Evolutionary conservation across 1,139 yeast species (phyloP), one percentile per base, ranked within the genome.

Genomic region (Saccharomyces hybrid): DNA sequence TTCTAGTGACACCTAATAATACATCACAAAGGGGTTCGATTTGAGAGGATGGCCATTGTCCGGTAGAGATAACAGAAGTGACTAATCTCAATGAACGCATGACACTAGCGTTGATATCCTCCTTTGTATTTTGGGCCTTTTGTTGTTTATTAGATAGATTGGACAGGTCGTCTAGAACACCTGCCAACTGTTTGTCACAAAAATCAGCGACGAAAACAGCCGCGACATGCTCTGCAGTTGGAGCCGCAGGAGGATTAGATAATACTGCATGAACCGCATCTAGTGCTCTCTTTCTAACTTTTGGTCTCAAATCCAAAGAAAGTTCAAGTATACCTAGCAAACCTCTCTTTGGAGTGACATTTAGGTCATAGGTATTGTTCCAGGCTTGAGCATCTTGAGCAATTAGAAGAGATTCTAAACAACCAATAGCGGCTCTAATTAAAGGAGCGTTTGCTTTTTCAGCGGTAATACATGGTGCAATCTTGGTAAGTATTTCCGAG

Each of bases 251-350:
- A 14, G 95, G 91, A 60, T 78, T 78, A 4, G 73, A 60, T 59
- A 93, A 74, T 32, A 93, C 75, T 4, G 75, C 78, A 50, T 78
- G 73, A 21, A 93, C 78, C 1, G 97, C 88, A 56, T 93, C 99
- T 63, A 86, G 88, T 1, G 98, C 96, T 75, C 97, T 83, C 80
- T 88, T 89, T 71, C 99, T 83, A 11, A 95, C 96, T 67, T 95
- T 95, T 34, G 99, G 99, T 69, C 99, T 81, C 48, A 88, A 85
- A 70, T 95, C 99, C 53, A 88, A 73, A 0, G 93, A 81, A 59
- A 90, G 77, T 65, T 89, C 91, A 58, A 93, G 73, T 57, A 95
- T 73, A 42, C 96, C 97, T 50, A 82, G 79, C 58, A 91, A 73
- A 27, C 95, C 96, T 73, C 96, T 82, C 66, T 80, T 81, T 31